These are phyloP conservation scores for Symbiodinium natans DNA, from an alignment of 73 alveolate genomes.

Conservation along the genomic window DNA sequence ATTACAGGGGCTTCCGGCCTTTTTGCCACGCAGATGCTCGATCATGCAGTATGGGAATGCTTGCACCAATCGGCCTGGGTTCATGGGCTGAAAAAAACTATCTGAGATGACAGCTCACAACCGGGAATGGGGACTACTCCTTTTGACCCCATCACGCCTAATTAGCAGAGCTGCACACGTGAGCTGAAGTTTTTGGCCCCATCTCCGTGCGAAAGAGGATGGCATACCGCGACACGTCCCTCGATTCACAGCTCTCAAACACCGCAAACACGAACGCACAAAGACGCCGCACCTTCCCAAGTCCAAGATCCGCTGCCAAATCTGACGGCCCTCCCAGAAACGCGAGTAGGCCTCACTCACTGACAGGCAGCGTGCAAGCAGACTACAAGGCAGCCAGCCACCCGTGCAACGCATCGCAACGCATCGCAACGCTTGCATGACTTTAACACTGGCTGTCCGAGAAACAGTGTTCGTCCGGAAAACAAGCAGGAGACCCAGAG, in stretches of 20 bases:
- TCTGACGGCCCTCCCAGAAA: constrained; percentile 90
- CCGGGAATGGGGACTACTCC: too few species aligned
- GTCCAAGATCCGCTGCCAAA: constrained; percentile 88
- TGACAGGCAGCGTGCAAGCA: not conserved
- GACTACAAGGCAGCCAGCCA: not conserved
- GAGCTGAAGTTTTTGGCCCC: constrained; percentile 52
- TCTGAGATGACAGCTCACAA: not conserved
- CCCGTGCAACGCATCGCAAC: not conserved
- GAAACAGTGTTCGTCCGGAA: constrained; percentile 77
- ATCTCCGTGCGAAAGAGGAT: constrained; percentile 64
- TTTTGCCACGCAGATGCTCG: constrained; percentile 68
- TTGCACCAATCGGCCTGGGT: constrained; percentile 76
- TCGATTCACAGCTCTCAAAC: too few species aligned
- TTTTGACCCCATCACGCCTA: too few species aligned
- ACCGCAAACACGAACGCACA: too few species aligned
- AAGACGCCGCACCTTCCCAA: constrained; percentile 12
- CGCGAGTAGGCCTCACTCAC: constrained; percentile 60
- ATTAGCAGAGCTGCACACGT: not conserved
- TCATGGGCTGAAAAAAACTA: not conserved
- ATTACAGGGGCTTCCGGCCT: constrained; percentile 13
- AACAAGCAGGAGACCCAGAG: constrained; percentile 69
- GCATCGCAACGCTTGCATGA: not conserved
- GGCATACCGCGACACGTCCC: constrained; percentile 62
- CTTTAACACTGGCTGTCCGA: not conserved
- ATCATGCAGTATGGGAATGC: constrained; percentile 91